Evolutionary conservation across 2,329 filamentous ascomycete species (phyloP).

Genomic region (Parastagonospora avenae): DNA sequence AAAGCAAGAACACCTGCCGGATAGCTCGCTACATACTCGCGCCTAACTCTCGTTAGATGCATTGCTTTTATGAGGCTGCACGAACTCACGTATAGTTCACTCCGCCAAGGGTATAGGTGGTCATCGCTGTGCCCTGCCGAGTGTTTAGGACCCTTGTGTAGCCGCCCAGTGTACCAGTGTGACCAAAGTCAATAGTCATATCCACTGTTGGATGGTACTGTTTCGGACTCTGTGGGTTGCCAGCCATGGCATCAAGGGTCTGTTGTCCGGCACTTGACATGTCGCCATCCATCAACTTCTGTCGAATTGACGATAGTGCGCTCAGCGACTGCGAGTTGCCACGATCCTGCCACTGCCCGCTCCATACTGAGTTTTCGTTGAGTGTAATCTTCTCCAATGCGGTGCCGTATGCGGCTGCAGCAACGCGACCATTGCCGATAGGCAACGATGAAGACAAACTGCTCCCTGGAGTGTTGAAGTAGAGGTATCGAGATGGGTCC

Average conservation of each 20-base stretch:
- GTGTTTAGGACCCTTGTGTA: constrained; percentile 16
- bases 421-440: constrained; percentile 18
- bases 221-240: constrained; percentile 7
- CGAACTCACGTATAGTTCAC: constrained; percentile 13
- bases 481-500: constrained; percentile 2
- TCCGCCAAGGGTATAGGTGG: constrained; percentile 7
- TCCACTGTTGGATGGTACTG: constrained; percentile 1
- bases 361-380: constrained; percentile 21
- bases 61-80: not conserved
- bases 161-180: not conserved
- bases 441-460: constrained; percentile 1
- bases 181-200: constrained; percentile 9
- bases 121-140: constrained; percentile 4
- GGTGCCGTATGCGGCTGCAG: constrained; percentile 11
- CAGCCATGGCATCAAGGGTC: constrained; percentile 1
- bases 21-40: constrained; percentile 14
- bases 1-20: constrained; percentile 9
- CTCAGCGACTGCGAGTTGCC: constrained; percentile 5
- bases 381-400: constrained; percentile 10
- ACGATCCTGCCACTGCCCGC: constrained; percentile 13
- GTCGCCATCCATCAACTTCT: constrained; percentile 11
- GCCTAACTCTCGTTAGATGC: not conserved
- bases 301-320: constrained; percentile 4
- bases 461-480: constrained; percentile 1
- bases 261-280: constrained; percentile 9